Evolutionary conservation across 768 basidiomycete genomes (phyloP).

Genomic region (Lentinula edodes): DNA sequence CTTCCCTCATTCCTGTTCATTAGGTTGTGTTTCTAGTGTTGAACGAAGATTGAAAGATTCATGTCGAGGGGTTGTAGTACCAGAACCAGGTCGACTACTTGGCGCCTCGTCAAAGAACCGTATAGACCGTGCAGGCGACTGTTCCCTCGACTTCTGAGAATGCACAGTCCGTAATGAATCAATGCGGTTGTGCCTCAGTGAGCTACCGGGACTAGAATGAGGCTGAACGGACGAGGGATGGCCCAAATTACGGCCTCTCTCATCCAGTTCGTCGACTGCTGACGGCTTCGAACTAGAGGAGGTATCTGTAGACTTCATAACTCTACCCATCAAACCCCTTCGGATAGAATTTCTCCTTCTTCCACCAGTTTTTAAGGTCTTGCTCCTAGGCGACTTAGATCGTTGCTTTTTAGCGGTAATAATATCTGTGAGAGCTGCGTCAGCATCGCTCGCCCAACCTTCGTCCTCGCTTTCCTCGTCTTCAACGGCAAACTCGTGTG

Average conservation of each 20-base stretch:
- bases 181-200: not conserved
- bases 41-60: constrained; percentile 2
- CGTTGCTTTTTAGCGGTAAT: not conserved
- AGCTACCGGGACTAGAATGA: not conserved
- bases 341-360: constrained; percentile 4
- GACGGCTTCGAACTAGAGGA: not conserved
- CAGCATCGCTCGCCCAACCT: constrained; percentile 58
- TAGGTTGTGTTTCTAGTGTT: not conserved
- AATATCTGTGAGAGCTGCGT: not conserved
- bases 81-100: not conserved
- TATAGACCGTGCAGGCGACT: constrained; percentile 8
- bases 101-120: constrained; percentile 7
- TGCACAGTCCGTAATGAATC: not conserved
- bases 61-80: not conserved
- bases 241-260: not conserved
- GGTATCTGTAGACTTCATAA: not conserved
- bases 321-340: constrained; percentile 4
- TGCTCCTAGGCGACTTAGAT: constrained; percentile 7
- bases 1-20: not conserved
- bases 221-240: not conserved
- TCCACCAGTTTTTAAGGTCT: not conserved
- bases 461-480: constrained; percentile 48
- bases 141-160: constrained; percentile 7
- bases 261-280: not conserved
- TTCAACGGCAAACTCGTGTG: constrained; percentile 5